Evolutionary conservation across 805 yeast species (phyloP), one percentile per base, ranked within the genome.

Genomic region (Metahyphopichia silvanorum): DNA sequence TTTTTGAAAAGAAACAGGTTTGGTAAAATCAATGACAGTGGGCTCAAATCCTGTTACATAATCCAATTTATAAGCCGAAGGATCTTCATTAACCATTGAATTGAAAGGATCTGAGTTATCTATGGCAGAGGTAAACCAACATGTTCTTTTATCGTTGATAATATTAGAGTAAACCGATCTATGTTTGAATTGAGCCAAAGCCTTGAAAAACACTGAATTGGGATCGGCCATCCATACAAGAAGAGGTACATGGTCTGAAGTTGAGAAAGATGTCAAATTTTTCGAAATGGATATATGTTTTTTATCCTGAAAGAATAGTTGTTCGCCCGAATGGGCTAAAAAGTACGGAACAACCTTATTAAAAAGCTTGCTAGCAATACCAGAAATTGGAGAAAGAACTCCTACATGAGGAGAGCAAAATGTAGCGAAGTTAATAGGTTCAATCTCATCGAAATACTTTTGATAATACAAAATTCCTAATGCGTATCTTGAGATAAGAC

Each of bases 61-160:
- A 23, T 61, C 59, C 31, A 77, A 55, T 21, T 61, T 55, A 38
- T 67, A 62, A 3, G 53, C 56, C 15, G 52, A 46, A 6, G 69
- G 61, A 27, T 58, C 54, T 35, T 56, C 57, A 34, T 66, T 66
- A 29, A 66, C 57, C 52, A 66, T 65, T 2, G 82, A 76, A 13
- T 61, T 53, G 49, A 79, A 81, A 0, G 87, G 87, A 44, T 82
- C 86, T 22, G 65, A 57, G 17, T 57, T 46, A 0, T 83, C 74
- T 21, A 83, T 83, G 4, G 85, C 85, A 0, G 94, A 69, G 2
- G 94, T 85, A 75, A 84, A 86, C 82, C 86, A 87, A 11, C 85
- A 74, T 4, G 94, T 79, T 44, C 95, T 74, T 42, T 79, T 79
- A 58, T 86, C 96, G 41, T 86, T 84, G 37, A 80, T 73, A 25